A percentile compares a stretch with the other conserved stretches of the same genome.
phyloP scores from a whole-genome alignment of 2,329 filamentous ascomycete genomes.

The Scytalidium sp. region DNA sequence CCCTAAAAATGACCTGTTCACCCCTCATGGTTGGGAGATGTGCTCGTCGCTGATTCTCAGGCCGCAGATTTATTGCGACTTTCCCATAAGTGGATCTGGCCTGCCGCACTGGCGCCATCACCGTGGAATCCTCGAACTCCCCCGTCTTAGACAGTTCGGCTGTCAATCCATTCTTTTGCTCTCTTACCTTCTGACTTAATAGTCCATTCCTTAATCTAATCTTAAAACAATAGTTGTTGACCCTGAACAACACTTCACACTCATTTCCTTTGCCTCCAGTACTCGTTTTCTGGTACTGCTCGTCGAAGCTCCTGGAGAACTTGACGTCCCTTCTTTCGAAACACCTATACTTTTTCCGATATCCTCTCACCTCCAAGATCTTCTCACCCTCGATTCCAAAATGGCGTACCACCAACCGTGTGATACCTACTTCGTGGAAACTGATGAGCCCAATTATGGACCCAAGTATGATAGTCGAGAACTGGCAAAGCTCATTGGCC shows the following conservation, averaged over 20 bases:
- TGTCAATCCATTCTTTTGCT: slow-evolving; percentile 26
- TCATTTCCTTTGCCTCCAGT: slow-evolving; percentile 26
- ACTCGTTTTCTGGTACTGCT: slow-evolving; percentile 24
- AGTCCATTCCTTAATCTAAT: slow-evolving; percentile 26
- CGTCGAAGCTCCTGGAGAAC: slow-evolving; percentile 34
- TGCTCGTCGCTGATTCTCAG: background rate
- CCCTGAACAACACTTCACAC: slow-evolving; percentile 16
- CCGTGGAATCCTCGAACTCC: slow-evolving; percentile 16
- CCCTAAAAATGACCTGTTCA: background rate
- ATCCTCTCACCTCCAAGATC: slow-evolving; percentile 8
- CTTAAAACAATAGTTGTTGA: slow-evolving; percentile 17
- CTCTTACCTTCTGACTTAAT: slow-evolving; percentile 18
- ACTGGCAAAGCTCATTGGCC: slow-evolving; percentile 72
- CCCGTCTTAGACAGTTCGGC: slow-evolving; percentile 18
- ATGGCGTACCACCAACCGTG: slow-evolving; percentile 47
- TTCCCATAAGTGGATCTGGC: slow-evolving; percentile 17
- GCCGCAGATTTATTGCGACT: background rate
- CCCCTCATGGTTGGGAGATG: background rate
- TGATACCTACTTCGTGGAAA: slow-evolving; percentile 67
- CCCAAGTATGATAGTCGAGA: slow-evolving; percentile 52
- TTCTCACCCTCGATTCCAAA: slow-evolving; percentile 14
- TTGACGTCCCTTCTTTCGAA: slow-evolving; percentile 30
- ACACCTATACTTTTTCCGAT: slow-evolving; percentile 2
- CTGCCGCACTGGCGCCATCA: slow-evolving; percentile 16
- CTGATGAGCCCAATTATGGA: slow-evolving; percentile 34